Evolutionary conservation across 352 stramenopile genomes (phyloP).

Genomic region (Globisporangium alternatum): DNA sequence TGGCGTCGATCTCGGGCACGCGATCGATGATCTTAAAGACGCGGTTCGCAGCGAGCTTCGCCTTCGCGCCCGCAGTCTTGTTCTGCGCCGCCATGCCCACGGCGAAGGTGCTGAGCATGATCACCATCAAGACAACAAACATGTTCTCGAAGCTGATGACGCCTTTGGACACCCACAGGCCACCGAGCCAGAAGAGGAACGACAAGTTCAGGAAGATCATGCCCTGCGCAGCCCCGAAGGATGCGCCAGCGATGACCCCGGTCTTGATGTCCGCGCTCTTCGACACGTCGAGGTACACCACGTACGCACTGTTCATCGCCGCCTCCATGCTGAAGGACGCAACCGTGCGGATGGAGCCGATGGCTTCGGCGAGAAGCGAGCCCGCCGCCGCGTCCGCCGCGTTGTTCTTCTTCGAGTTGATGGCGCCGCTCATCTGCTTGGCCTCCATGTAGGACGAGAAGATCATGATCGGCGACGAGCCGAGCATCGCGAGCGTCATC

Average conservation of each 20-base stretch:
- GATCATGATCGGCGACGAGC: slow-evolving; percentile 22
- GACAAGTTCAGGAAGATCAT: slow-evolving; percentile 48
- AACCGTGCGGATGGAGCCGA: slow-evolving; percentile 52
- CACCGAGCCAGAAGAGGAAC: slow-evolving; percentile 63
- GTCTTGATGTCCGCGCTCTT: slow-evolving; percentile 24
- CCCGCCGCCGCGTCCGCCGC: slow-evolving; percentile 32
- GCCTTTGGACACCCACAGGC: slow-evolving; percentile 35
- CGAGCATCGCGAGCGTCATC: background rate
- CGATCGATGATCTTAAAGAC: slow-evolving; percentile 53
- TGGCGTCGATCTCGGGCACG: slow-evolving; percentile 17
- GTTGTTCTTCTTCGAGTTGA: slow-evolving; percentile 42
- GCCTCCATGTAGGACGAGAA: slow-evolving; percentile 8
- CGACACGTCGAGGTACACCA: slow-evolving; percentile 20
- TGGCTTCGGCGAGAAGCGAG: slow-evolving; percentile 35
- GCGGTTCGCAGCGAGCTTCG: slow-evolving; percentile 22
- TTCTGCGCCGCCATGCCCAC: slow-evolving; percentile 29
- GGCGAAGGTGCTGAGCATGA: slow-evolving; percentile 31
- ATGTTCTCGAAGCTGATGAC: slow-evolving; percentile 33
- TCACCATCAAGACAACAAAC: slow-evolving; percentile 32
- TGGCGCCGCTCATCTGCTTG: slow-evolving; percentile 29
- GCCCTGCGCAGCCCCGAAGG: slow-evolving; percentile 44
- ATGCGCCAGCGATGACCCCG: slow-evolving; percentile 38
- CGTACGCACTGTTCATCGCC: slow-evolving; percentile 17
- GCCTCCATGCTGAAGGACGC: slow-evolving; percentile 32
- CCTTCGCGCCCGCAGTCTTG: slow-evolving; percentile 25